Percentiles rank a stretch among this genome's conserved stretches.
These are phyloP conservation scores for Diplodia seriata DNA, from an alignment of 2,329 filamentous ascomycete genomes.

Conservation along the genomic window DNA sequence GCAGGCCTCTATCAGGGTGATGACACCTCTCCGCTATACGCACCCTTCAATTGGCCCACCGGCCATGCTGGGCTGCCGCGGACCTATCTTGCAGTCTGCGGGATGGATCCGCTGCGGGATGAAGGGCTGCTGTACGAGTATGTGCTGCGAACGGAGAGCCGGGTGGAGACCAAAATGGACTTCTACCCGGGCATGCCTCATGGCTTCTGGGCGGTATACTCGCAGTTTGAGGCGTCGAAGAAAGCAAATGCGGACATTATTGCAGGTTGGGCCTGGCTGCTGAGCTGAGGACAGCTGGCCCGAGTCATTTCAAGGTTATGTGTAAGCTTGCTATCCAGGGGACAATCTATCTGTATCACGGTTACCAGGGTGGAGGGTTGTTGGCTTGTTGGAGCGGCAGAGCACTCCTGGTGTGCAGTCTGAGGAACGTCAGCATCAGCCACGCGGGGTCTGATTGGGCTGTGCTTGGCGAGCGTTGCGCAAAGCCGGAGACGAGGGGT, in stretches of 20 bases:
- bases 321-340: slow-evolving; percentile 17
- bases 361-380: not conserved
- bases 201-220: slow-evolving; percentile 47
- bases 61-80: slow-evolving; percentile 47
- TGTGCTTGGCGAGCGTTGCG: slow-evolving; percentile 16
- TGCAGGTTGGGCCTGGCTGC: not conserved
- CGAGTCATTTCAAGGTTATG: slow-evolving; percentile 19
- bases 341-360: slow-evolving; percentile 2
- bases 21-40: slow-evolving; percentile 39
- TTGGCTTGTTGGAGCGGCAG: not conserved
- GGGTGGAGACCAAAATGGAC: slow-evolving; percentile 54
- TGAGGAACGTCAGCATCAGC: slow-evolving; percentile 22
- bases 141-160: slow-evolving; percentile 53
- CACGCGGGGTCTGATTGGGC: slow-evolving; percentile 15
- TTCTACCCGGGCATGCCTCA: slow-evolving; percentile 54
- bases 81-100: slow-evolving; percentile 59
- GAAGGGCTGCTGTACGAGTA: slow-evolving; percentile 61
- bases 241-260: slow-evolving; percentile 13
- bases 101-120: slow-evolving; percentile 60
- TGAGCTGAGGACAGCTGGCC: slow-evolving; percentile 6
- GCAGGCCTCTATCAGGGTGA: slow-evolving; percentile 44
- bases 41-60: slow-evolving; percentile 37
- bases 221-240: slow-evolving; percentile 39
- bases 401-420: not conserved
- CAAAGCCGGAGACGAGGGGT: slow-evolving; percentile 15